Evolutionary conservation across 2,329 filamentous ascomycete genomes (phyloP).

Genomic region (Colletotrichum godetiae): DNA sequence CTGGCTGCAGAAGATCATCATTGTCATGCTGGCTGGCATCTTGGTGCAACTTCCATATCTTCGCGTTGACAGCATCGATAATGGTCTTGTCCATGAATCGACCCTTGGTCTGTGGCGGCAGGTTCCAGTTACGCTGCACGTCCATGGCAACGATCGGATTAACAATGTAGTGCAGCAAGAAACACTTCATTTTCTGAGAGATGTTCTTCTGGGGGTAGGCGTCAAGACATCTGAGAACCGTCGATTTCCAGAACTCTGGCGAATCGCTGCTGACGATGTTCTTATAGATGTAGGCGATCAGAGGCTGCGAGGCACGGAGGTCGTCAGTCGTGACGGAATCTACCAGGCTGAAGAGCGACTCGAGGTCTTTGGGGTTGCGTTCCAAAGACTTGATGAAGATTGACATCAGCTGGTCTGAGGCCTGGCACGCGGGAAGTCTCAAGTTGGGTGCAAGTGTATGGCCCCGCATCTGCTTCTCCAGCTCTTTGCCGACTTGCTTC

Average conservation of each 20-base stretch:
- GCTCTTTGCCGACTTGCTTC: conserved; percentile 76
- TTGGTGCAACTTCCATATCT: conserved; percentile 92
- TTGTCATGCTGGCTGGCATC: conserved; percentile 86
- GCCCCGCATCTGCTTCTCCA: conserved; percentile 78
- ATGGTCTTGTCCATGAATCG: conserved; percentile 87
- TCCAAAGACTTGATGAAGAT: conserved; percentile 86
- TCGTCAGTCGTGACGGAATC: conserved; percentile 87
- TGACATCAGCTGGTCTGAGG: conserved; percentile 86
- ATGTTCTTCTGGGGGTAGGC: conserved; percentile 83
- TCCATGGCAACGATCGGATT: conserved; percentile 98
- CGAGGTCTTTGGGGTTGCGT: conserved; percentile 79
- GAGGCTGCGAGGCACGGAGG: conserved; percentile 78
- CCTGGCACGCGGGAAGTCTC: conserved; percentile 88
- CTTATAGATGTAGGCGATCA: conserved; percentile 87
- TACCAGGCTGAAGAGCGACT: conserved; percentile 86
- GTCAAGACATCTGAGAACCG: conserved; percentile 88
- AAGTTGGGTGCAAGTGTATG: conserved; percentile 78
- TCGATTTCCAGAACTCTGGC: conserved; percentile 84
- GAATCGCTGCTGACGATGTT: conserved; percentile 87
- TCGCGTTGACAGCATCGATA: conserved; percentile 90
- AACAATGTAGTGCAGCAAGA: conserved; percentile 89
- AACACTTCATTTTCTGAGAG: conserved; percentile 91
- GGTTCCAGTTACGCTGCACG: conserved; percentile 84
- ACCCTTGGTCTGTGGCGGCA: conserved; percentile 63
- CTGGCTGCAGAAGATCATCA: conserved; percentile 85